Base-by-base conservation (phyloP, 2,329 filamentous ascomycete genomes). In the Colletotrichum chrysophilum region DNA sequence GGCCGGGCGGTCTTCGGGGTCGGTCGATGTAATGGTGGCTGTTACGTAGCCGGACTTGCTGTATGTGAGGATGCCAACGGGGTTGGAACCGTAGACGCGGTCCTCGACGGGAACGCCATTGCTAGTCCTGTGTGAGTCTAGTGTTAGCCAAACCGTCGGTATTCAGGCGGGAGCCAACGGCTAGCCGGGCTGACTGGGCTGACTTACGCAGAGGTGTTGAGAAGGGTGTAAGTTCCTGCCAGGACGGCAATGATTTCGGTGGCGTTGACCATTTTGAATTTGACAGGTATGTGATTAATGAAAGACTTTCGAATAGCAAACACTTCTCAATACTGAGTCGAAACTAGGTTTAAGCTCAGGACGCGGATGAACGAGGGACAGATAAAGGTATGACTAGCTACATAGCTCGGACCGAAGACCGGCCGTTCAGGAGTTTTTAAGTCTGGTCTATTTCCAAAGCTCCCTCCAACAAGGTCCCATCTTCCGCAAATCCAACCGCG, bases 51-150 rank as follows among this genome's bases (percentile, higher is more conserved):
- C 78, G 4, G 78, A 75, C 10, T 78, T 38, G 43, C 76, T 79
- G 77, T 82, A 83, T 2, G 73, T 79, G 48, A 83, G 68, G 55
- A 81, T 78, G 32, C 81, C 81, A 7, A 78, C 77, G 3, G 78
- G 76, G 32, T 75, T 72, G 66, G 70, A 62, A 43, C 79, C 78
- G 70, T 79, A 79, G n/a, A 72, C 66, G 13, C 67, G 32, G 68
- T 79, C 78, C 4, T 71, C 58, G 16, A 79, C 69, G 7, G 65
- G 60, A 3, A 76, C 73, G 21, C 78, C 78, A 24, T 79, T 75
- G 18, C 66, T 70, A n/a, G 66, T 76, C 4, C 73, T 76, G 21
- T 4, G 26, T 0, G 1, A 34, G 18, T 3, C 18, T 5, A 18
- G 7, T 18, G 38, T 76, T 12, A 76, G 62, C 14, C 7, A n/a